A percentile compares a stretch with the other conserved stretches of the same genome.
Evolutionary conservation across 108 stramenopile species (phyloP).

Genomic region (Mediolabrus comicus): DNA sequence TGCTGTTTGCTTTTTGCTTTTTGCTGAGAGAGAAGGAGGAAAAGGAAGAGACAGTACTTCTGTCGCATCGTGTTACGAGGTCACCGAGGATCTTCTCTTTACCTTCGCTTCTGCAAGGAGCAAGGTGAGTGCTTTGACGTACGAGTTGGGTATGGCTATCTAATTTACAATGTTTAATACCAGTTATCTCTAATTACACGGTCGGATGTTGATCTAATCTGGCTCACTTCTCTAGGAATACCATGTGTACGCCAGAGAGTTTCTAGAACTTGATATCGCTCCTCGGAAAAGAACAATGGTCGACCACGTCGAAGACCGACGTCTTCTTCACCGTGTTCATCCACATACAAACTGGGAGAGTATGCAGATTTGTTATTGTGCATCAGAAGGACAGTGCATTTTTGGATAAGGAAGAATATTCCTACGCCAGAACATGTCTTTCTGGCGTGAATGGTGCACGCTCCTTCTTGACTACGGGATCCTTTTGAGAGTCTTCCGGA

Average conservation of each 20-base stretch:
- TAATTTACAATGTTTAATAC: slow-evolving; percentile 60
- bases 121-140: too few relatives aligned
- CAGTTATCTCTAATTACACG: slow-evolving; percentile 91
- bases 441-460: slow-evolving; percentile 84
- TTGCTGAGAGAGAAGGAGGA: too few relatives aligned
- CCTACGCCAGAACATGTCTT: slow-evolving; percentile 87
- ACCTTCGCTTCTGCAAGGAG: too few relatives aligned
- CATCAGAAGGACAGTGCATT: slow-evolving; percentile 91
- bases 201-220: slow-evolving; percentile 87
- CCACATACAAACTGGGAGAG: slow-evolving; percentile 88
- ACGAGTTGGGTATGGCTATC: background rate
- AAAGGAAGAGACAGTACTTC: too few relatives aligned
- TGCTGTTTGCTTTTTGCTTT: too few relatives aligned
- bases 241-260: slow-evolving; percentile 80
- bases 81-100: too few relatives aligned
- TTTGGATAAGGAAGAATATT: slow-evolving; percentile 89
- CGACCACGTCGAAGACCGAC: slow-evolving; percentile 80
- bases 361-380: slow-evolving; percentile 93
- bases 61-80: too few relatives aligned
- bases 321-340: slow-evolving; percentile 94
- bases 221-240: slow-evolving; percentile 87
- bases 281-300: slow-evolving; percentile 85
- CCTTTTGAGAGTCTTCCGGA: slow-evolving; percentile 65
- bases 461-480: slow-evolving; percentile 74
- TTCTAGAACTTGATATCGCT: slow-evolving; percentile 77